phyloP scores from a whole-genome alignment of 2,329 filamentous ascomycete genomes.

The Lachnellula willkommii region DNA sequence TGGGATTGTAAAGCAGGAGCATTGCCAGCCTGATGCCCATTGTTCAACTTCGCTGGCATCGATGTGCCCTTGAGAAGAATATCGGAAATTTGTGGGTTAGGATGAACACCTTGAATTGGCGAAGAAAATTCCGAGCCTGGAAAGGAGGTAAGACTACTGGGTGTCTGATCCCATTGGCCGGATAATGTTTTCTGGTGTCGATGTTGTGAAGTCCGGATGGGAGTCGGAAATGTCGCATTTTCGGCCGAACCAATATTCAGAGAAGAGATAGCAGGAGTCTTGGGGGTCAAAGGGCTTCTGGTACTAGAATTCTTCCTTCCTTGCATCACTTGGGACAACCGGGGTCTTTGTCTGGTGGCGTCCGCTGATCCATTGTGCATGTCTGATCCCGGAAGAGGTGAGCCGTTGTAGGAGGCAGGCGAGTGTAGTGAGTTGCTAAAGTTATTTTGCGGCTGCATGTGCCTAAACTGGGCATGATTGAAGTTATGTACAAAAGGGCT shows the following conservation, averaged over 20 bases:
- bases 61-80: slow-evolving; percentile 87
- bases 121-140: slow-evolving; percentile 86
- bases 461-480: slow-evolving; percentile 70
- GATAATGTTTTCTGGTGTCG: slow-evolving; percentile 77
- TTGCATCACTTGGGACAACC: slow-evolving; percentile 59
- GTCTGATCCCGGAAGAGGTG: slow-evolving; percentile 45
- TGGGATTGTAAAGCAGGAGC: slow-evolving; percentile 60
- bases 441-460: slow-evolving; percentile 54
- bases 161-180: slow-evolving; percentile 86
- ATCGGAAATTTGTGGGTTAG: slow-evolving; percentile 74
- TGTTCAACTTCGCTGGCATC: slow-evolving; percentile 77
- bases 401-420: slow-evolving; percentile 46
- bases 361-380: slow-evolving; percentile 39
- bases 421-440: slow-evolving; percentile 52
- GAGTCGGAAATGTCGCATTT: slow-evolving; percentile 67
- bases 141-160: slow-evolving; percentile 77
- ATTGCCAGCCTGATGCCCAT: slow-evolving; percentile 22
- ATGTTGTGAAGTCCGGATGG: slow-evolving; percentile 63
- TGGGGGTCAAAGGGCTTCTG: slow-evolving; percentile 78
- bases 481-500: slow-evolving; percentile 81
- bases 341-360: slow-evolving; percentile 54
- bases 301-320: slow-evolving; percentile 65
- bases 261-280: slow-evolving; percentile 70
- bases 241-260: slow-evolving; percentile 59
- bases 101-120: slow-evolving; percentile 62